A percentile compares a stretch with the other conserved stretches of the same genome.
Conservation (phyloP, 2,329 filamentous ascomycete genomes). For the Setomelanomma holmii region DNA sequence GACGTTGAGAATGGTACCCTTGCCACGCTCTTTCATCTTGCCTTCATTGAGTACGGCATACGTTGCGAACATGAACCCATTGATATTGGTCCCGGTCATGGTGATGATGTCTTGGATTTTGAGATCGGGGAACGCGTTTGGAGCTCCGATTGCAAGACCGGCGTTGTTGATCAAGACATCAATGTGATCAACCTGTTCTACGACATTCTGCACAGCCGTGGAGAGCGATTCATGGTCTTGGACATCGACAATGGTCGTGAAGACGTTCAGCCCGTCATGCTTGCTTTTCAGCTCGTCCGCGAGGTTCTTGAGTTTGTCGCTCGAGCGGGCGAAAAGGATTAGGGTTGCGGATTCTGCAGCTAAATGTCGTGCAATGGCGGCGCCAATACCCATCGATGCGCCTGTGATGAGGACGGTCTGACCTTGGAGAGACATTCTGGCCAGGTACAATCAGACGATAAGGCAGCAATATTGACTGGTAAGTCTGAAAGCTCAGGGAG, state of each 20-base stretch:
- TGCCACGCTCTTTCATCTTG: conserved; percentile 49
- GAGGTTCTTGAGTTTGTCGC: conserved; percentile 32
- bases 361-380: conserved; percentile 51
- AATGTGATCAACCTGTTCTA: conserved; percentile 45
- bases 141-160: conserved; percentile 57
- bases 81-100: conserved; percentile 59
- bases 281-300: conserved; percentile 21
- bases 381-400: conserved; percentile 58
- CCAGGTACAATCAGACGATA: neutral
- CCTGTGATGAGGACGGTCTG: conserved; percentile 45
- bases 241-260: conserved; percentile 43
- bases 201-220: conserved; percentile 24
- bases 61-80: conserved; percentile 56
- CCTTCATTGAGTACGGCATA: conserved; percentile 54
- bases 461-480: too few relatives aligned
- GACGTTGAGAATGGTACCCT: conserved; percentile 58
- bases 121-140: conserved; percentile 52
- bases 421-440: conserved; percentile 35
- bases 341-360: conserved; percentile 51
- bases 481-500: too few relatives aligned
- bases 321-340: conserved; percentile 53
- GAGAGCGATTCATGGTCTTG: conserved; percentile 41
- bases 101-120: conserved; percentile 51
- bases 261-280: conserved; percentile 26
- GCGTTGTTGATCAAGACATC: conserved; percentile 59